Base-by-base conservation (phyloP, 1,139 yeast genomes). In the Keqinozyma sinolaborantium region DNA sequence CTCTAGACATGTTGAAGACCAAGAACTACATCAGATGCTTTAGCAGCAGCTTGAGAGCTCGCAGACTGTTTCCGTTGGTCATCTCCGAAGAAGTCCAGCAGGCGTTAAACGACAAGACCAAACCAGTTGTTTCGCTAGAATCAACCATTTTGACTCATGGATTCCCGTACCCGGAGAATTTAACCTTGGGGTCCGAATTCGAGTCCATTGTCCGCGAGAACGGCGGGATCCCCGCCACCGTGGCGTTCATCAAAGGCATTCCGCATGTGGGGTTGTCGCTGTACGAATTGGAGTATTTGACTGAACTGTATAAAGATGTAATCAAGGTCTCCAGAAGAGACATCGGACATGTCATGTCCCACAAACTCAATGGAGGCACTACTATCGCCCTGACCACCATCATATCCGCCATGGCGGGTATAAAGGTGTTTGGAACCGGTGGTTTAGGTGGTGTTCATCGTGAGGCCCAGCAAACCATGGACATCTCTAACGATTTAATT, bases 381-480 rank as follows among this genome's bases (percentile, higher is more conserved):
- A 87, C 97, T 0, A 85, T 87, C 39, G 87, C 96, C 1, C 82
- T 85, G 31, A 87, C 96, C 0, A 85, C 87, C 95, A 83, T 87
- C 11, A 56, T 88, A 11, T 81, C 95, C 0, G 69, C 79, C 33
- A 50, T 61, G 49, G 90, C 90, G 0, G 94, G 95, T 0, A 84
- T 87, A 45, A 72, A 75, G 42, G 88, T 88, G 14, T 88, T 87
- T 67, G 95, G 95, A 1, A 88, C 96, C 2, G 97, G 97, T 24
- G 97, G 97, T 1, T 67, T 87, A 16, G 96, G 97, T 6, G 97
- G 97, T 11, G 95, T 87, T 10, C 95, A 88, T 48, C 70, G 87
- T 35, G 85, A 83, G 9, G 95, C 83, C 5, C 82, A 83, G 33
- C 42, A 56, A 20, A 79, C 90, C 1, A 74, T 85, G 77, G 97